Evolutionary conservation across 1,284 basidiomycete species (phyloP).

Genomic region (Naganishia cerealis): DNA sequence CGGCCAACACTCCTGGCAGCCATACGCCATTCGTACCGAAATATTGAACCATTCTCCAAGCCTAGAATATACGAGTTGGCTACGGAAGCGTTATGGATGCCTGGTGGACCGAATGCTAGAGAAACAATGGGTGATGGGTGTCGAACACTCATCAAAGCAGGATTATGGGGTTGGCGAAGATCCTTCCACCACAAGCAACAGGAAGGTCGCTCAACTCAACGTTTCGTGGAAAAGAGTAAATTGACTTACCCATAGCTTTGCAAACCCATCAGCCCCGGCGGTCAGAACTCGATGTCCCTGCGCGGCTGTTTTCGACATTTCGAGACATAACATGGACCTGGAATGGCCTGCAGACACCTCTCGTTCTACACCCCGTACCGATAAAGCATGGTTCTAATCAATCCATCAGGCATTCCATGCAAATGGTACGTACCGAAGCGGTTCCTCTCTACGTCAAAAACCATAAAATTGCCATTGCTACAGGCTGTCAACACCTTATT

Average conservation of each 20-base stretch:
- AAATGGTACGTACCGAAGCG: conserved; percentile 65
- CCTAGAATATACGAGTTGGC: conserved; percentile 63
- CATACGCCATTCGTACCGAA: conserved; percentile 76
- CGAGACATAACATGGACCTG: conserved; percentile 70
- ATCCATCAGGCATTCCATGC: conserved; percentile 28
- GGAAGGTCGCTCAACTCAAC: background rate
- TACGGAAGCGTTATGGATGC: conserved; percentile 61
- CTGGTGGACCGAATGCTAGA: conserved; percentile 68
- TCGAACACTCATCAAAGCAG: conserved; percentile 66
- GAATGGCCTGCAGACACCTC: conserved; percentile 68
- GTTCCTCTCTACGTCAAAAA: conserved; percentile 76
- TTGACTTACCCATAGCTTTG: conserved; percentile 72
- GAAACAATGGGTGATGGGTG: conserved; percentile 71
- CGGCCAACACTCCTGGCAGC: conserved; percentile 66
- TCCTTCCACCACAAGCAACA: conserved; percentile 59
- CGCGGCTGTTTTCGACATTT: conserved; percentile 61
- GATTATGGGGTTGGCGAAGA: conserved; percentile 66
- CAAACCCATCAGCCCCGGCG: conserved; percentile 76
- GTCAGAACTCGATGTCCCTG: conserved; percentile 71
- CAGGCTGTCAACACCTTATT: conserved; percentile 80
- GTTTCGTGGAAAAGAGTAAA: background rate
- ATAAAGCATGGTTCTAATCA: background rate
- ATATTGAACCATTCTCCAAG: conserved; percentile 68
- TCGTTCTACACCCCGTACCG: conserved; percentile 59
- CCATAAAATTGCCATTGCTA: conserved; percentile 75